Evolutionary conservation across 805 yeast species (phyloP), one percentile per base, ranked within the genome.

Genomic region (Ogataea minuta): DNA sequence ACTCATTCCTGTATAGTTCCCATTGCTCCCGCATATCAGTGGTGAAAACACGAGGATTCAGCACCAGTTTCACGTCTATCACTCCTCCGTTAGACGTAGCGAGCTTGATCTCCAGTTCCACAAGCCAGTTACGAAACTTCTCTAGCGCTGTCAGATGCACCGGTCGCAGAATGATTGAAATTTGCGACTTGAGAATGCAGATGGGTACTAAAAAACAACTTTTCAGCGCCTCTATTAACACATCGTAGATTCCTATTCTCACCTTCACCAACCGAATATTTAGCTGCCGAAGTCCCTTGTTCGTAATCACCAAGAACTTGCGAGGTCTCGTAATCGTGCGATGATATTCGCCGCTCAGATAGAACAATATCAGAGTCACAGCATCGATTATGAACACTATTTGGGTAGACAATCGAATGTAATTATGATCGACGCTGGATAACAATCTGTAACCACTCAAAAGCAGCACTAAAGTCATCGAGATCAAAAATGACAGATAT

Each of bases 1-100:
- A 93, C 59, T 90, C 97, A 50, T 85, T 86, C 44, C 99, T 66
- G 54, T 90, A 91, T 28, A 88, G 62, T 55, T 91, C 99, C 98
- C 99, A 91, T 8, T 88, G 90, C 59, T 90, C 96, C 46, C 96
- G 73, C 6, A 84, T 77, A 34, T 84, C 90, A 0, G 93, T 79
- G 44, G 78, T 77, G 62, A 91, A 93, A 1, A 81, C 81, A 35
- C 96, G 68, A 3, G 97, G 84, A 42, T 83, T 82, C 39, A 93
- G 67, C 8, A 87, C 84, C 7, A 93, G 59, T 58, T 89, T 90
- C 9, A 90, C 88, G 49, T 85, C 88, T 17, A 76, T 74, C 6
- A 84, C 79, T 0, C 95, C 95, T n/a, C 76, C 70, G 44, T 83
- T 63, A 4, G 74, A 62, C 33, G 53, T 45, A n/a, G 44, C 48